Evolutionary conservation across 1,284 basidiomycete species (phyloP).

Genomic region (Hortiboletus rubellus): DNA sequence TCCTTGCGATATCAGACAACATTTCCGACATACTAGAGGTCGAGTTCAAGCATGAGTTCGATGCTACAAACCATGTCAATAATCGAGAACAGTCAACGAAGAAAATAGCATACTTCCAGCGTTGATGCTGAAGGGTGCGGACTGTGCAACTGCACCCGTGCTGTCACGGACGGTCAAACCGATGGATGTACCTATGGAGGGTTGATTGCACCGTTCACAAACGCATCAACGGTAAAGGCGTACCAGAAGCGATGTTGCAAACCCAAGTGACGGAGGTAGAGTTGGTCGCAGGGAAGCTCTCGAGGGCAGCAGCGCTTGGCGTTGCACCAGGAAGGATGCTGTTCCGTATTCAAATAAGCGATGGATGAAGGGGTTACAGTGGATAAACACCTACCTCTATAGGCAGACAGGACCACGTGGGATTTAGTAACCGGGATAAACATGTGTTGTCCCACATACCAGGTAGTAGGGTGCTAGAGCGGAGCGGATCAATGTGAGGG

Average conservation of each 20-base stretch:
- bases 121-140: slow-evolving; percentile 51
- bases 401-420: background rate
- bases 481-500: background rate
- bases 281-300: slow-evolving; percentile 38
- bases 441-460: slow-evolving; percentile 40
- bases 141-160: slow-evolving; percentile 47
- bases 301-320: slow-evolving; percentile 40
- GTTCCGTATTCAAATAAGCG: background rate
- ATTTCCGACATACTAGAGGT: slow-evolving; percentile 18
- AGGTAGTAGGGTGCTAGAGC: slow-evolving; percentile 50
- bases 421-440: slow-evolving; percentile 2
- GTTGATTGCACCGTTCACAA: background rate
- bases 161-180: slow-evolving; percentile 55
- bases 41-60: slow-evolving; percentile 34
- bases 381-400: slow-evolving; percentile 25
- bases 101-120: slow-evolving; percentile 43
- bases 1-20: background rate
- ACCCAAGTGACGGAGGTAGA: slow-evolving; percentile 48
- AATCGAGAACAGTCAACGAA: background rate
- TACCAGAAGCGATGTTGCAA: slow-evolving; percentile 37
- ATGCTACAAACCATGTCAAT: slow-evolving; percentile 28
- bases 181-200: slow-evolving; percentile 43
- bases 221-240: background rate
- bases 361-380: background rate
- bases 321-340: slow-evolving; percentile 46